Base-by-base conservation (phyloP, 495 filamentous ascomycete species). In the Penicillium cataractarum region DNA sequence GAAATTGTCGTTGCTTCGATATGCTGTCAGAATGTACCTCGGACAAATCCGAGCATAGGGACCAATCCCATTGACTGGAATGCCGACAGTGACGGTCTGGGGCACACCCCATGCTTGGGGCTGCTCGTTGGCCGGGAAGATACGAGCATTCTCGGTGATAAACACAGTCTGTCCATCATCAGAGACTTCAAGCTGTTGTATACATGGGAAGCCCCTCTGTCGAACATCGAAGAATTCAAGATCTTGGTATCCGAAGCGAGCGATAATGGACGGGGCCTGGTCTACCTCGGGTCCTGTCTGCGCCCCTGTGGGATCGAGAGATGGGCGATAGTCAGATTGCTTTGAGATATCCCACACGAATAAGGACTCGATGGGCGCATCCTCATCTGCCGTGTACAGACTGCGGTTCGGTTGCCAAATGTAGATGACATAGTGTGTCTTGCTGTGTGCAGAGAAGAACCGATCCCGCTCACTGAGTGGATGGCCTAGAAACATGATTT, bases 331-430 rank as follows among this genome's bases (percentile, higher is more conserved):
- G 0, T 77, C 57, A 7, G 83, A 86, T 3, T 79, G 74, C 0
- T 78, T 75, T 2, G 83, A 84, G 55, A 91, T 88, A 52, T 91
- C 86, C 88, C 87, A 91, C 1, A 91, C 76, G n/a, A 80, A 80
- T 17, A 90, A 68, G 22, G 83, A 82, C 65, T 91, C 88, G 31
- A 86, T 82, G 1, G 86, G 85, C 17, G 84, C 81, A 64, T 82
- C 82, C 40, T 88, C 85, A 13, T 82, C 80, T 2, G 77, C 76
- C 0, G 77, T 82, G 68, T 85, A 85, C 8, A 84, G 68, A 44
- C 84, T 84, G 44, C 84, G 82, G 59, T 87, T 86, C 0, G 84
- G 83, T 57, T 89, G 87, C 86, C 87, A 90, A 24, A 85, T 76
- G 68, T 90, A 91, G 3, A 89, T 78, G 31, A 83, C 86, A 67